phyloP scores from a whole-genome alignment of 2,329 filamentous ascomycete species.

The Beauveria asiatica region DNA sequence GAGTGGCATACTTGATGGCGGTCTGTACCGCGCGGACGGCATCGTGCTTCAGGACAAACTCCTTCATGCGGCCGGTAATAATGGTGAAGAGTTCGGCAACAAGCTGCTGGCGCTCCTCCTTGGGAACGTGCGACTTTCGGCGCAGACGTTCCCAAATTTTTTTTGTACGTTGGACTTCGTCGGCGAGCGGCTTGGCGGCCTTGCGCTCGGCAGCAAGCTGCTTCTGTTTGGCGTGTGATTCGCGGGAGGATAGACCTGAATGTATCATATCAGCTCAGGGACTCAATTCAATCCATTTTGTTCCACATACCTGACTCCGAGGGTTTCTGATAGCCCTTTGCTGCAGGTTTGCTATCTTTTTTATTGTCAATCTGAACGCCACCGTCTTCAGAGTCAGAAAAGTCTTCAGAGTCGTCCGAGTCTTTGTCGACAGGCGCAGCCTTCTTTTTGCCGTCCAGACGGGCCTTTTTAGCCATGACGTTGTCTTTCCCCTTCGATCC shows the following conservation, averaged over 20 bases:
- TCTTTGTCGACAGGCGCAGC: slow-evolving; percentile 22
- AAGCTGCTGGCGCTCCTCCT: slow-evolving; percentile 78
- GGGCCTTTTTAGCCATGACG: slow-evolving; percentile 43
- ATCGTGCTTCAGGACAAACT: slow-evolving; percentile 98
- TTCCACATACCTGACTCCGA: slow-evolving; percentile 34
- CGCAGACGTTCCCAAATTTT: slow-evolving; percentile 95
- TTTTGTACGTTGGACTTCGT: slow-evolving; percentile 81
- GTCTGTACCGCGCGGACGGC: slow-evolving; percentile 95
- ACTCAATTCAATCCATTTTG: background rate
- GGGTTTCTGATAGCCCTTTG: slow-evolving; percentile 27
- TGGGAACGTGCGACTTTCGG: slow-evolving; percentile 85
- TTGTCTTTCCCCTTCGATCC: slow-evolving; percentile 34
- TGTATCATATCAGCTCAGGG: slow-evolving; percentile 10
- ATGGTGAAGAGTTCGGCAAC: slow-evolving; percentile 87
- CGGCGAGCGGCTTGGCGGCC: slow-evolving; percentile 85
- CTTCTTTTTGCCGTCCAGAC: slow-evolving; percentile 28
- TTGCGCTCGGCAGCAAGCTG: slow-evolving; percentile 80
- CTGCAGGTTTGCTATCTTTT: slow-evolving; percentile 27
- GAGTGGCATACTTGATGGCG: slow-evolving; percentile 88
- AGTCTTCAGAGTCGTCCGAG: slow-evolving; percentile 31
- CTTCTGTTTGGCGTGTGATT: slow-evolving; percentile 91
- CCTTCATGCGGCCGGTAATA: slow-evolving; percentile 82
- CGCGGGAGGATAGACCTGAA: slow-evolving; percentile 59
- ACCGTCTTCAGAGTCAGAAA: slow-evolving; percentile 45
- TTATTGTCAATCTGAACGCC: slow-evolving; percentile 38